Percentiles rank a stretch among this genome's conserved stretches.
Conservation (phyloP, 352 stramenopile species). For the Phytophthora ramorum region DNA sequence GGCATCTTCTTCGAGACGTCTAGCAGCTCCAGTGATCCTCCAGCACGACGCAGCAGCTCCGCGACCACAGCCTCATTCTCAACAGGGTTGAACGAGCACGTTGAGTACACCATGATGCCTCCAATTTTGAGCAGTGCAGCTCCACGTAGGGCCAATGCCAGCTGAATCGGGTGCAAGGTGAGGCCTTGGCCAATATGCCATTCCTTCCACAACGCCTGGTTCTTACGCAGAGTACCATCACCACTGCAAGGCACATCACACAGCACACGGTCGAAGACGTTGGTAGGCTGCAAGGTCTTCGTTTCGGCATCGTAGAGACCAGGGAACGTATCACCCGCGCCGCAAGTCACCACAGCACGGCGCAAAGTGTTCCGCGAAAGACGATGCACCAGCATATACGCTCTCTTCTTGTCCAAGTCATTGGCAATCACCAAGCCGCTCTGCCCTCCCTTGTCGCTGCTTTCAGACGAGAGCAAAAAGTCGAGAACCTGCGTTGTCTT, state of each 20-base stretch:
- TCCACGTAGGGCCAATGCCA: constrained; percentile 92
- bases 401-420: constrained; percentile 96
- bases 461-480: constrained; percentile 55
- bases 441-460: constrained; percentile 17
- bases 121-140: constrained; percentile 91
- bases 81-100: constrained; percentile 98
- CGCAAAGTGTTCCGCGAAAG: constrained; percentile 85
- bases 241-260: constrained; percentile 98
- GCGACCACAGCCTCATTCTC: constrained; percentile 99
- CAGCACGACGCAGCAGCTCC: constrained; percentile 91
- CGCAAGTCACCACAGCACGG: constrained; percentile 93
- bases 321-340: constrained; percentile 94
- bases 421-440: constrained; percentile 95
- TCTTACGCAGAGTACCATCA: constrained; percentile 99
- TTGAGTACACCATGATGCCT: constrained; percentile 96
- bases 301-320: constrained; percentile 73
- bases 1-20: constrained; percentile 79
- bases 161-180: constrained; percentile 94
- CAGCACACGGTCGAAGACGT: constrained; percentile 98
- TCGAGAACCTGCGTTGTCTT: constrained; percentile 99
- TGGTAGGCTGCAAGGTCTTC: constrained; percentile 56
- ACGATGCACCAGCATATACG: constrained; percentile 98
- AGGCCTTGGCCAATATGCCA: constrained; percentile 94
- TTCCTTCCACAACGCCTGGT: constrained; percentile 93
- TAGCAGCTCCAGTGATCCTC: constrained; percentile 90